phyloP scores from a whole-genome alignment of 176 grass and related monocot species.

The Eragrostis curvula region DNA sequence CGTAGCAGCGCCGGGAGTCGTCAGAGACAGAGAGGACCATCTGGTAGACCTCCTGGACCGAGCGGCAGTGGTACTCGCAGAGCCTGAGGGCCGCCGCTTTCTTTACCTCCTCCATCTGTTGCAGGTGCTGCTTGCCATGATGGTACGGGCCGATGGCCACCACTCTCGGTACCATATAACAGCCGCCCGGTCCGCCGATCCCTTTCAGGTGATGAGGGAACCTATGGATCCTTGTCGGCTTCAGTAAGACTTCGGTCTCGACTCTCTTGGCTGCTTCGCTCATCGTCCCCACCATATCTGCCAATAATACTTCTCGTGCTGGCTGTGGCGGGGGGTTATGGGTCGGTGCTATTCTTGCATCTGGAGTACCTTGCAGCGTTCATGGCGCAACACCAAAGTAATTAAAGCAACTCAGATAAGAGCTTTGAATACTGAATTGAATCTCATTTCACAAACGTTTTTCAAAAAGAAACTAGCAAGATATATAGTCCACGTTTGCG shows the following conservation, averaged over 20 bases:
- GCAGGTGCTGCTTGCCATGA: neutral
- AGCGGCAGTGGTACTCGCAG: neutral
- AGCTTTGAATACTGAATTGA: too few relatives aligned
- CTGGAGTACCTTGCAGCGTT: neutral
- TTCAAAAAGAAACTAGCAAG: too few relatives aligned
- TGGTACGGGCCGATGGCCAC: conserved; percentile 16
- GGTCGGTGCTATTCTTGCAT: neutral
- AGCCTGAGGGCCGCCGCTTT: neutral
- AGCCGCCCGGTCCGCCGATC: neutral
- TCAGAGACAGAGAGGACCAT: neutral
- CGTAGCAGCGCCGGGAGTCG: neutral
- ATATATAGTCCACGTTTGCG: too few relatives aligned
- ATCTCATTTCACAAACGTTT: too few relatives aligned
- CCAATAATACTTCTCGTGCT: neutral
- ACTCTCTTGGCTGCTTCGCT: neutral
- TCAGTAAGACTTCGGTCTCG: neutral
- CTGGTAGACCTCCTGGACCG: neutral
- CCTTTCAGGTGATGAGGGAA: neutral
- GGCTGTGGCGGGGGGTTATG: neutral
- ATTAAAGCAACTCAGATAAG: too few relatives aligned
- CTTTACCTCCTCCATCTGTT: conserved; percentile 22
- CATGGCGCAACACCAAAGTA: too few relatives aligned
- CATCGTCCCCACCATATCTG: neutral
- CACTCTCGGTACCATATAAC: neutral
- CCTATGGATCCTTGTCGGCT: neutral